phyloP scores from a whole-genome alignment of 495 filamentous ascomycete species.

The Xylaria curta region DNA sequence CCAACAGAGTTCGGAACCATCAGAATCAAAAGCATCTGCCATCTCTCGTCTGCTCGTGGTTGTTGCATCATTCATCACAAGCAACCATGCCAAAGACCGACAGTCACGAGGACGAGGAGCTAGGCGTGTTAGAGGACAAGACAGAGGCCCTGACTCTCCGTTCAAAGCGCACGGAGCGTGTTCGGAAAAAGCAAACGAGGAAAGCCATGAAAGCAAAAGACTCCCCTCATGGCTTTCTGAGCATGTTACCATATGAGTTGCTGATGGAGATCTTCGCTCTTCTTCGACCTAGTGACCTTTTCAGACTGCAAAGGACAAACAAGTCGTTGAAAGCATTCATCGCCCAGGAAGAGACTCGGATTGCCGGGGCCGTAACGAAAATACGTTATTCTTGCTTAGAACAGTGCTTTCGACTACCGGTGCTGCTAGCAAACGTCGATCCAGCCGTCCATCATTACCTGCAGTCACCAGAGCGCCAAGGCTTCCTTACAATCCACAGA shows the following conservation, averaged over 20 bases:
- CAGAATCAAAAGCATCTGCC: not conserved
- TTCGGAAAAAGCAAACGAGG: conserved; percentile 51
- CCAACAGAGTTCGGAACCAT: not conserved
- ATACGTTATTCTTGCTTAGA: conserved; percentile 54
- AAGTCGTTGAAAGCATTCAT: conserved; percentile 49
- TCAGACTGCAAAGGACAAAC: conserved; percentile 47
- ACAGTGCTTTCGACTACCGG: conserved; percentile 56
- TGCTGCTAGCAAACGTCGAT: conserved; percentile 49
- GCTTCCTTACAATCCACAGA: conserved; percentile 46
- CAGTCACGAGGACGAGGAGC: conserved; percentile 32
- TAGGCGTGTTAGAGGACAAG: conserved; percentile 37
- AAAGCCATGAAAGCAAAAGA: conserved; percentile 33
- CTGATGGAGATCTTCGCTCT: conserved; percentile 50
- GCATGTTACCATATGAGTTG: conserved; percentile 56
- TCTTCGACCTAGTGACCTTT: conserved; percentile 55
- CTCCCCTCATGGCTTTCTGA: conserved; percentile 37
- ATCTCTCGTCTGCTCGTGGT: not conserved
- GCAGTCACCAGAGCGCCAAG: conserved; percentile 44
- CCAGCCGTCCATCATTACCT: conserved; percentile 42
- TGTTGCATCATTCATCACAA: not conserved
- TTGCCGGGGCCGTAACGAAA: conserved; percentile 46
- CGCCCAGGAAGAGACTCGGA: conserved; percentile 42
- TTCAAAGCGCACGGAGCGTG: conserved; percentile 58
- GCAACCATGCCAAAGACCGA: conserved; percentile 31
- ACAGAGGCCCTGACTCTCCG: conserved; percentile 46